Evolutionary conservation across 306 rosid genomes (phyloP), one percentile per base, ranked within the genome.

Genomic region (Begonia loranthoides): DNA sequence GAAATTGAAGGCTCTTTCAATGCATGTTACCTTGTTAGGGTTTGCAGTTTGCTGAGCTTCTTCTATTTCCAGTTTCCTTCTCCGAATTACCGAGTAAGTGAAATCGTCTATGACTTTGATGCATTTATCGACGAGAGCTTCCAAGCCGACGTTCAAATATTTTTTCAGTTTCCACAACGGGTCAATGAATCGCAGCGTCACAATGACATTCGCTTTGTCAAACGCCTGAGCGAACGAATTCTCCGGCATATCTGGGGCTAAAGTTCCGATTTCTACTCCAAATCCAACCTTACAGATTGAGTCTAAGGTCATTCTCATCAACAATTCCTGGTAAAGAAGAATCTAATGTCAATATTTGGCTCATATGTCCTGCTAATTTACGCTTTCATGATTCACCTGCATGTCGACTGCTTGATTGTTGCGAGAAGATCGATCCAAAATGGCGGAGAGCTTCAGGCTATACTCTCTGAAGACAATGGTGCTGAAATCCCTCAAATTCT

Each of bases 251-350:
- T 76, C 64, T 1, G 92, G 76, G 69, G 80, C 82, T 57, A 82
- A 65, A 9, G 88, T 82, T 64, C 92, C 95, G 70, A 90, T 86
- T 71, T 90, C 99, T 33, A 86, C 99, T 3, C 95, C 99, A 63
- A 90, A 86, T 49, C 99, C 99, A 49, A 90, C 95, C 66, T 82
- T 90, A 52, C 95, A 82, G 48, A 86, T 86, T 21, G 94, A 86
- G 66, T 90, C 95, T 56, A 90, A 71, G 45, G 99, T 90, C 99
- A 90, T 85, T 70, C 94, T 78, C 94, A 86, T 86, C 77, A 82
- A 49, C 73, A 90, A 55, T 67, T 90, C 94, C 99, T 82, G 53
- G 44, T 59, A 70, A 51, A 54, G 34, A 15, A 12, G 51, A 51
- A 44, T 43, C 16, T 15, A 3, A 11, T 21, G 58, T 43, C n/a